Evolutionary conservation across 1,139 yeast species (phyloP).

Genomic region (Hemisphaericaspora lyxosophila): DNA sequence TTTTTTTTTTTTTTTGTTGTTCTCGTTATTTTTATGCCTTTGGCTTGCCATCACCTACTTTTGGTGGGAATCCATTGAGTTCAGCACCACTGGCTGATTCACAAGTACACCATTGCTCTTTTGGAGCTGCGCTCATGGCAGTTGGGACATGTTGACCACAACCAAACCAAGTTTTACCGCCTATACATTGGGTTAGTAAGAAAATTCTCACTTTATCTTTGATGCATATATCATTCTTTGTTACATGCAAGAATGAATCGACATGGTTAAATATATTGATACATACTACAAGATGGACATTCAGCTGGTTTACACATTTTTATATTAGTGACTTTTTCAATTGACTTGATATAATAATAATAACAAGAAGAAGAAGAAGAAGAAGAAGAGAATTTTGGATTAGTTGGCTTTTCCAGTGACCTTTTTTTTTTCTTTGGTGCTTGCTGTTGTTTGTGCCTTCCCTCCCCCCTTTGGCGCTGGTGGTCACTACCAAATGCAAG

Average conservation of each 20-base stretch:
- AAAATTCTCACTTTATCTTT: no score
- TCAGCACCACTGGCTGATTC: conserved; percentile 18
- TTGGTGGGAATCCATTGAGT: conserved; percentile 18
- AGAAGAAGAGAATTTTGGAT: no score
- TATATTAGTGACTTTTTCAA: neutral
- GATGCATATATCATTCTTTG: no score
- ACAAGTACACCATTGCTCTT: conserved; percentile 38
- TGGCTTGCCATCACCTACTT: conserved; percentile 17
- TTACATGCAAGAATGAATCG: no score
- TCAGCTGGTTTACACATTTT: conserved; percentile 23
- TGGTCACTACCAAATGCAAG: no score
- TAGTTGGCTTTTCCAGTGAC: no score
- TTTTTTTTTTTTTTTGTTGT: conserved; percentile 1
- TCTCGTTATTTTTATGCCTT: conserved; percentile 2
- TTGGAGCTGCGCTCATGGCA: conserved; percentile 38
- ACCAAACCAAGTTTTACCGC: conserved; percentile 41
- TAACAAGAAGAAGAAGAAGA: conserved; percentile 1
- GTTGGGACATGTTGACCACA: conserved; percentile 46
- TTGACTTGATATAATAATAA: neutral
- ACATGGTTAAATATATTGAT: no score
- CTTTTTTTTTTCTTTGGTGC: no score
- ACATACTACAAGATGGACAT: conserved; percentile 20
- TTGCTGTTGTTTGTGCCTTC: no score
- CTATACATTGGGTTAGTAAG: no score
- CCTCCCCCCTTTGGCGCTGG: no score